A percentile compares a stretch with the other conserved stretches of the same genome.
phyloP scores from a whole-genome alignment of 2,329 filamentous ascomycete genomes.

The Conoideocrella luteorostrata region DNA sequence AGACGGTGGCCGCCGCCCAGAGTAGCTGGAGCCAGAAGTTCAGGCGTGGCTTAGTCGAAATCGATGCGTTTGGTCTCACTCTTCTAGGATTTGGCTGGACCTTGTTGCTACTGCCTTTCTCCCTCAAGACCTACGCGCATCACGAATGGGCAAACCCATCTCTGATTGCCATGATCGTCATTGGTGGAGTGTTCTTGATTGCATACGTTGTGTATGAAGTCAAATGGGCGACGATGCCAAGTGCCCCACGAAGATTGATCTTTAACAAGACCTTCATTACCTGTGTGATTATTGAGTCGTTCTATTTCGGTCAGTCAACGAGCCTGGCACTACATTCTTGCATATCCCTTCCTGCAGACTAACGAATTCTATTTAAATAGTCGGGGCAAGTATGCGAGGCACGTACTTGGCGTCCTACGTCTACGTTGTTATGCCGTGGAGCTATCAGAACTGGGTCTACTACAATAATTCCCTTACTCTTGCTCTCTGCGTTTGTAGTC shows the following conservation, averaged over 20 bases:
- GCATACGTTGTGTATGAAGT: conserved; percentile 42
- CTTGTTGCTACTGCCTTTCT: conserved; percentile 64
- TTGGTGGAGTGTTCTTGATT: conserved; percentile 33
- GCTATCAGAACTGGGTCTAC: conserved; percentile 30
- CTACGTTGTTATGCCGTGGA: conserved; percentile 26
- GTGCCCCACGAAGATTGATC: conserved; percentile 19
- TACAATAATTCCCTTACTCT: conserved; percentile 28
- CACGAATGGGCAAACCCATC: conserved; percentile 34
- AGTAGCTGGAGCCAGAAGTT: conserved; percentile 17
- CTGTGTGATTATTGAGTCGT: conserved; percentile 22
- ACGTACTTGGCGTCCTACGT: conserved; percentile 26
- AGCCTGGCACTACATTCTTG: too few relatives aligned
- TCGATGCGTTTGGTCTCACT: conserved; percentile 31
- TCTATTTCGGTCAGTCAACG: conserved; percentile 19
- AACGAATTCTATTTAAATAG: conserved; percentile 9
- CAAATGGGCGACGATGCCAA: conserved; percentile 20
- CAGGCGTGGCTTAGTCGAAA: conserved; percentile 35
- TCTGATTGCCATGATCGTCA: conserved; percentile 35
- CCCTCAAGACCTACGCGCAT: conserved; percentile 38
- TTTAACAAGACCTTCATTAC: conserved; percentile 26
- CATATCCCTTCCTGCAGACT: neutral
- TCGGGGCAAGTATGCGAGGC: conserved; percentile 24
- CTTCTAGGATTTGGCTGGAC: conserved; percentile 42
- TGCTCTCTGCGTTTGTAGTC: conserved; percentile 26
- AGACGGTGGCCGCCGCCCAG: too few relatives aligned